Base-by-base conservation (phyloP, 345 rosid species). In the Arabis alpina region DNA sequence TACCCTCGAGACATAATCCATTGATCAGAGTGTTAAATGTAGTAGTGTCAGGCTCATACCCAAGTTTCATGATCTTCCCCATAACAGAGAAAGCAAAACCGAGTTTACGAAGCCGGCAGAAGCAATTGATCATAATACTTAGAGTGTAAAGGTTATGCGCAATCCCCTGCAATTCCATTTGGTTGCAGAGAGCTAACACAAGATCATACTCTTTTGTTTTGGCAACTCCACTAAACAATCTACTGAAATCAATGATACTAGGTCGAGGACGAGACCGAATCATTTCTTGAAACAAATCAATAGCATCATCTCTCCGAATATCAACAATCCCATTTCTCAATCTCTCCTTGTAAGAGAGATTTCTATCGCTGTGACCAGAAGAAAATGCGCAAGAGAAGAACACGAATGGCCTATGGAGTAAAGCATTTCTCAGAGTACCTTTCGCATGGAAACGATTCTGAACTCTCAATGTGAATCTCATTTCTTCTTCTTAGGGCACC, bases 111-210 rank as follows among this genome's bases (percentile, higher is more conserved):
- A 6, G 1, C 0, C 16, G 47, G 2, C 65, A 60, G 11, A 25
- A 23, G 1, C 50, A 60, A n/a, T 41, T 60, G 9, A 60, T 60
- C 37, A 25, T 13, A 11, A 41, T 60, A 41, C 1, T 60, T 1
- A 43, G 2, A 27, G 65, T 42, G 66, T 27, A 61, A 40, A n/a
- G 0, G 10, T 43, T 1, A 60, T 42, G 64, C 0, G 50, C 4
- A 41, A 60, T 24, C 10, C 65, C 52, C 2, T 41, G 3, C 25
- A 43, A 27, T 44, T 61, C 66, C 41, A 61, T 61, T 27, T 44
- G 66, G 16, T 41, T 41, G 34, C 6, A 59, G 49, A 59, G 19
- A 56, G 0, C 4, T 55, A 55, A 34, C 0, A 55, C 42, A 0
- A 55, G n/a, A 15, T 37, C 4, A 11, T 56, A 56, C 61, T 16